Conservation (phyloP, 75 land plant species). For the Pseudotsuga menziesii region DNA sequence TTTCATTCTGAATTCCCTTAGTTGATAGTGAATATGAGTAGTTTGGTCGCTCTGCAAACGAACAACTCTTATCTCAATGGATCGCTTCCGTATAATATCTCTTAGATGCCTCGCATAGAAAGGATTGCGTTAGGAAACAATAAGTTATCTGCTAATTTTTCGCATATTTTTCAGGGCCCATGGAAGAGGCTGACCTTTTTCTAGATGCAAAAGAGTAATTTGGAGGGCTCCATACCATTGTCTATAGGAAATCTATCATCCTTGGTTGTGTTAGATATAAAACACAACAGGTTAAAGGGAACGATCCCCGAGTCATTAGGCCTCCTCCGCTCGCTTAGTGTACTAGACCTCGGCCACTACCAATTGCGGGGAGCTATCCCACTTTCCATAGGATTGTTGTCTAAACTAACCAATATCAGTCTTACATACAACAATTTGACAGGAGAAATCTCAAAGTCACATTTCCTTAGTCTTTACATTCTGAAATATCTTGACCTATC, state of each 20-base stretch:
- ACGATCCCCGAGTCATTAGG: constrained; percentile 5
- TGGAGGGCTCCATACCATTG: background rate
- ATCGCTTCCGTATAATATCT: too few species aligned
- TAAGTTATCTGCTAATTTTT: too few species aligned
- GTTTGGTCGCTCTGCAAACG: too few species aligned
- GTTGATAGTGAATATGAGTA: too few species aligned
- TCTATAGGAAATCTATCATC: constrained; percentile 3
- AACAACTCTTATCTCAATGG: too few species aligned
- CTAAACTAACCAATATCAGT: background rate
- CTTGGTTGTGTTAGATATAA: background rate
- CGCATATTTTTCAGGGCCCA: too few species aligned
- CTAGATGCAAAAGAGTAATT: too few species aligned
- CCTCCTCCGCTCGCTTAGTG: background rate
- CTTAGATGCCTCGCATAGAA: too few species aligned
- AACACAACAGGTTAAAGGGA: constrained; percentile 4
- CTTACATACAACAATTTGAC: background rate
- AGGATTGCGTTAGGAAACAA: too few species aligned
- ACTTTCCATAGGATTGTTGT: constrained; percentile 3
- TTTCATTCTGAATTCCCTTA: too few species aligned
- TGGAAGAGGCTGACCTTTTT: too few species aligned
- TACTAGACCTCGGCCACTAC: background rate
- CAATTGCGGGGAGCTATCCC: constrained; percentile 15
- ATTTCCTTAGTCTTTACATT: background rate
- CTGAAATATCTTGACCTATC: background rate
- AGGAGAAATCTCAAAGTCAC: background rate